phyloP scores from a whole-genome alignment of 768 basidiomycete species.

The Pleurotus tuoliensis region DNA sequence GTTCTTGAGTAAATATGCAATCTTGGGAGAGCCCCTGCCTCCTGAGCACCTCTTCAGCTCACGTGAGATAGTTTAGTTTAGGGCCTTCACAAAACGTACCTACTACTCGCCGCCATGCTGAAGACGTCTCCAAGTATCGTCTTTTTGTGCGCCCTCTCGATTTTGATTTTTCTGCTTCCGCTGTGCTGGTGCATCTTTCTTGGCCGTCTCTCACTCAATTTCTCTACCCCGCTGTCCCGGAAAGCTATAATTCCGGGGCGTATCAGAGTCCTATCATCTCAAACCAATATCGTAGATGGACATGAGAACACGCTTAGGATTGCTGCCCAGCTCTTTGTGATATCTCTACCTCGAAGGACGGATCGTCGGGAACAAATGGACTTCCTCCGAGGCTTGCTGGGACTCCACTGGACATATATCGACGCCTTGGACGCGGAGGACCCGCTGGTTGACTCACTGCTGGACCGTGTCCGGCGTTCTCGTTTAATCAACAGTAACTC shows the following conservation, averaged over 20 bases:
- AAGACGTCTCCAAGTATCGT: too few species aligned
- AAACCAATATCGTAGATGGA: neutral
- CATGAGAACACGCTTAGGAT: constrained; percentile 28
- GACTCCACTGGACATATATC: constrained; percentile 49
- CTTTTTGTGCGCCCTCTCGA: too few species aligned
- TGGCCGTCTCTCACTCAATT: neutral
- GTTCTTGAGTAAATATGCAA: too few species aligned
- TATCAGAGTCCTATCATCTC: neutral
- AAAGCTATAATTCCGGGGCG: neutral
- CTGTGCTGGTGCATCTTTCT: neutral
- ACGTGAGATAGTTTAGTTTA: too few species aligned
- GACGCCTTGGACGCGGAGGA: constrained; percentile 43
- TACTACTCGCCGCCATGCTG: too few species aligned
- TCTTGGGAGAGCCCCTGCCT: too few species aligned
- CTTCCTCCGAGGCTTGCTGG: constrained; percentile 38
- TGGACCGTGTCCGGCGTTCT: constrained; percentile 35
- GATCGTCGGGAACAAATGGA: constrained; percentile 63
- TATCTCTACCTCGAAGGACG: constrained; percentile 53
- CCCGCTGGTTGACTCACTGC: constrained; percentile 33
- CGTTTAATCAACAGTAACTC: constrained; percentile 17
- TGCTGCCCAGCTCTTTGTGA: constrained; percentile 44
- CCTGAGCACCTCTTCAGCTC: too few species aligned
- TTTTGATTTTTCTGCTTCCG: neutral
- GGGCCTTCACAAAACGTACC: too few species aligned
- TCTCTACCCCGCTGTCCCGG: neutral